Evolutionary conservation across 208 protist species (phyloP).

Genomic region (Vickermania ingenoplastis): DNA sequence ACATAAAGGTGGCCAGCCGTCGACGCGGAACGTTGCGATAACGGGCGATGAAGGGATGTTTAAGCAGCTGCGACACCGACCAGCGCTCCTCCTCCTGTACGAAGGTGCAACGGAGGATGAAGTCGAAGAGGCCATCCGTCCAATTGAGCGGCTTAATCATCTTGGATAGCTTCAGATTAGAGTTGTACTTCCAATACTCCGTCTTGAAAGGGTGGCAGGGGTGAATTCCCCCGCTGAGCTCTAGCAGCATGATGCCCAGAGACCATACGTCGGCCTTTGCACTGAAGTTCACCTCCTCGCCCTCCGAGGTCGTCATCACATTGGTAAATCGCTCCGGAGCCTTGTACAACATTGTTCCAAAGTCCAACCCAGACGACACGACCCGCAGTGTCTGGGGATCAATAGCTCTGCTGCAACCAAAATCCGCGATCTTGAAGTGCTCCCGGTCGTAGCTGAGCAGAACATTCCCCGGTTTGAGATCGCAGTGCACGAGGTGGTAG

Average conservation of each 20-base stretch:
- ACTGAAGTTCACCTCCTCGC: constrained; percentile 46
- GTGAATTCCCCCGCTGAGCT: constrained; percentile 65
- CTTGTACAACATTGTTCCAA: constrained; percentile 83
- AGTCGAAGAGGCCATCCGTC: constrained; percentile 64
- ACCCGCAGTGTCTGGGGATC: constrained; percentile 30
- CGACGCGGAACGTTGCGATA: constrained; percentile 43
- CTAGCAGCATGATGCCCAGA: constrained; percentile 71
- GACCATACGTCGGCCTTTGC: constrained; percentile 85
- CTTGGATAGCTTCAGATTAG: constrained; percentile 48
- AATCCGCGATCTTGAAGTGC: constrained; percentile 81
- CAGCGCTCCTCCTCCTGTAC: constrained; percentile 38
- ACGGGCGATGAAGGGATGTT: constrained; percentile 71
- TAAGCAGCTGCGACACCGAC: constrained; percentile 49
- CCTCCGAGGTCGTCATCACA: background rate
- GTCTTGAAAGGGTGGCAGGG: constrained; percentile 79
- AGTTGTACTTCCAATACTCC: constrained; percentile 82
- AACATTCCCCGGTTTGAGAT: constrained; percentile 96
- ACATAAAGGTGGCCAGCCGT: constrained; percentile 73
- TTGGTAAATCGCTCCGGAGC: constrained; percentile 54
- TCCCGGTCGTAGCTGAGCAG: constrained; percentile 66
- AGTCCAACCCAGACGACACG: constrained; percentile 35
- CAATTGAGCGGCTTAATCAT: constrained; percentile 81
- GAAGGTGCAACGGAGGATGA: constrained; percentile 58
- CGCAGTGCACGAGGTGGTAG: constrained; percentile 91
- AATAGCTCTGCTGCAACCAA: constrained; percentile 77